These are phyloP conservation scores for Candolleomyces aberdarensis DNA, from an alignment of 768 basidiomycete genomes.

Conservation along the genomic window DNA sequence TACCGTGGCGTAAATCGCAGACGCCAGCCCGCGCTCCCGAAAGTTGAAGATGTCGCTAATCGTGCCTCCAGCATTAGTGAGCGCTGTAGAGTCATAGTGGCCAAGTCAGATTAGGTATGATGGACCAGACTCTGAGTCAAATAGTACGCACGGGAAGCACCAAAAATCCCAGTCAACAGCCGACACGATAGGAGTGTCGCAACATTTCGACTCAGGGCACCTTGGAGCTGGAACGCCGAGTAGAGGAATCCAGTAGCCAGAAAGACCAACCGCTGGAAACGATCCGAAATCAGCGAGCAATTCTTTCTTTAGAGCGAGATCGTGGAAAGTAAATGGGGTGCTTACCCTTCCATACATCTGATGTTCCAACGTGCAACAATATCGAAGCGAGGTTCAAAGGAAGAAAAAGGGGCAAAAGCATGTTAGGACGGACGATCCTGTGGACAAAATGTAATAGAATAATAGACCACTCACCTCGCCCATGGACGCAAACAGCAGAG, in stretches of 20 bases:
- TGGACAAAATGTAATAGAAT: not conserved
- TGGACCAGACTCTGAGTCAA: not conserved
- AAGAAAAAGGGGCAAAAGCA: not conserved
- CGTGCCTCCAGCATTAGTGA: conserved; percentile 58
- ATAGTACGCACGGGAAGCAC: conserved; percentile 46
- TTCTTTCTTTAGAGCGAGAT: not conserved
- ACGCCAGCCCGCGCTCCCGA: conserved; percentile 57
- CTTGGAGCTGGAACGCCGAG: conserved; percentile 51
- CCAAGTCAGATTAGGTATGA: conserved; percentile 1
- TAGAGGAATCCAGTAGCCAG: conserved; percentile 50
- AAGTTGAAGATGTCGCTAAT: conserved; percentile 58
- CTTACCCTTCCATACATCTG: conserved; percentile 54
- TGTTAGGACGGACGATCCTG: not conserved
- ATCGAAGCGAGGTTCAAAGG: not conserved
- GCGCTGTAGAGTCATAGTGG: conserved; percentile 30
- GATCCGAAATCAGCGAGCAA: not conserved
- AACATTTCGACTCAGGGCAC: conserved; percentile 47
- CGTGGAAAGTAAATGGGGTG: conserved; percentile 1
- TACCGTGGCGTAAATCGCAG: conserved; percentile 55
- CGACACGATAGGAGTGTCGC: conserved; percentile 49
- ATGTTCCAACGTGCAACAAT: not conserved
- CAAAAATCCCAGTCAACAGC: conserved; percentile 55
- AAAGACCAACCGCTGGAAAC: conserved; percentile 48
- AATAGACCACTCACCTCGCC: conserved; percentile 40
- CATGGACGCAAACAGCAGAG: conserved; percentile 55